A percentile compares a stretch with the other conserved stretches of the same genome.
phyloP scores from a whole-genome alignment of 2,329 filamentous ascomycete species.

The Exophiala sp. region DNA sequence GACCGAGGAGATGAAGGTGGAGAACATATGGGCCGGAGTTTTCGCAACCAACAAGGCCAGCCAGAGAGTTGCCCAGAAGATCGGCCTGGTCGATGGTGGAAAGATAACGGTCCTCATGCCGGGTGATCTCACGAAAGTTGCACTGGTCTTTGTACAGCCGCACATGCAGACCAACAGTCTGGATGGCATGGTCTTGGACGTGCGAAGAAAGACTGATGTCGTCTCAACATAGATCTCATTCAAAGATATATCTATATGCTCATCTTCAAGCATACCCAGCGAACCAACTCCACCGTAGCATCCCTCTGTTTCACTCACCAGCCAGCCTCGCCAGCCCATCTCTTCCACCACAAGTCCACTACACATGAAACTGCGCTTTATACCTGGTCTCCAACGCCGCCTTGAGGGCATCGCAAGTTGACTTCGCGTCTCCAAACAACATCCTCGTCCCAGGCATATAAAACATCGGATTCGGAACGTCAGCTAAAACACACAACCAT shows the following conservation, averaged over 20 bases:
- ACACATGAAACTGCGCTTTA: constrained; percentile 27
- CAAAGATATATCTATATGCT: no score
- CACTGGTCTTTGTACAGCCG: constrained; percentile 2
- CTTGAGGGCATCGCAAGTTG: constrained; percentile 64
- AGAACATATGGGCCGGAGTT: constrained; percentile 4
- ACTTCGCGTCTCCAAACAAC: constrained; percentile 87
- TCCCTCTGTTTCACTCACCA: no score
- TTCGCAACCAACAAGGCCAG: constrained; percentile 5
- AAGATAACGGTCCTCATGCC: background rate
- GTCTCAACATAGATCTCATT: no score
- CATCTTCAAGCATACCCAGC: no score
- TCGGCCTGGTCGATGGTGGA: constrained; percentile 11
- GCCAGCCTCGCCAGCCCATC: no score
- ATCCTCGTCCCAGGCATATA: constrained; percentile 86
- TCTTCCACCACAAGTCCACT: background rate
- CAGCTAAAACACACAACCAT: constrained; percentile 52
- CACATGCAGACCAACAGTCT: background rate
- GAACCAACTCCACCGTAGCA: no score
- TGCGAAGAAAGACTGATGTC: no score
- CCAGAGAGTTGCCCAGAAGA: constrained; percentile 5
- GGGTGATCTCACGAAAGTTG: background rate
- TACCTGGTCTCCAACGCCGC: constrained; percentile 25
- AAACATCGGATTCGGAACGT: constrained; percentile 88
- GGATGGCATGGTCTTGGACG: constrained; percentile 8
- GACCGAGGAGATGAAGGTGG: constrained; percentile 4